Conservation (phyloP, 306 rosid species). For the Cucumis sativus region DNA sequence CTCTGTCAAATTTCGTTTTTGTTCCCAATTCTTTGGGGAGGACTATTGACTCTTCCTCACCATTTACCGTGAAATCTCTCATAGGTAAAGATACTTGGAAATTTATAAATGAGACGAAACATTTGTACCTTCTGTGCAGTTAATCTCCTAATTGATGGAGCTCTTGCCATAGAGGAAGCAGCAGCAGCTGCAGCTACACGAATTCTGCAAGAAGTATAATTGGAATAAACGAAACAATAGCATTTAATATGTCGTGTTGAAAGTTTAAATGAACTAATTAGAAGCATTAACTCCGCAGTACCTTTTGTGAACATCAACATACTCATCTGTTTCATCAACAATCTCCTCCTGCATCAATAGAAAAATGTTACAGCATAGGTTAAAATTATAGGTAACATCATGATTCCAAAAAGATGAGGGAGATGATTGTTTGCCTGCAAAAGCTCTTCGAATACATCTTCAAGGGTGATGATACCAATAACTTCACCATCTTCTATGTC, state of each 20-base stretch:
- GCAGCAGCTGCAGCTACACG: conserved; percentile 97
- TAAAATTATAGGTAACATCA: neutral
- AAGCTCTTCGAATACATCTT: conserved; percentile 98
- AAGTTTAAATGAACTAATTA: neutral
- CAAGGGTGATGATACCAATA: conserved; percentile 89
- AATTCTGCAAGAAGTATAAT: conserved; percentile 39
- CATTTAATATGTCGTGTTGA: conserved; percentile 4
- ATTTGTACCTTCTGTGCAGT: conserved; percentile 45
- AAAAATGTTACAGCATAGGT: neutral
- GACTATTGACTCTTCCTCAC: too few species aligned
- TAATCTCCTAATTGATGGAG: conserved; percentile 73
- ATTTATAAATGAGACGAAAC: conserved; percentile 13
- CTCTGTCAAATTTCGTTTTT: too few species aligned
- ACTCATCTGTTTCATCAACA: conserved; percentile 95
- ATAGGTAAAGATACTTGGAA: neutral
- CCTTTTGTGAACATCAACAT: conserved; percentile 97
- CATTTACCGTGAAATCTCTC: too few species aligned
- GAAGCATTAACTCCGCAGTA: conserved; percentile 10
- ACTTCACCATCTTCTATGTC: conserved; percentile 88
- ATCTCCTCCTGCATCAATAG: conserved; percentile 69
- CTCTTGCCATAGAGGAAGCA: conserved; percentile 83
- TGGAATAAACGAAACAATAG: neutral
- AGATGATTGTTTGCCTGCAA: conserved; percentile 43
- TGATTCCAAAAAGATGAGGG: neutral
- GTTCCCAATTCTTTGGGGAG: too few species aligned